Evolutionary conservation across 1,284 basidiomycete species (phyloP), one percentile per base, ranked within the genome.

Genomic region (Microbotryum lychnidis-dioicae): DNA sequence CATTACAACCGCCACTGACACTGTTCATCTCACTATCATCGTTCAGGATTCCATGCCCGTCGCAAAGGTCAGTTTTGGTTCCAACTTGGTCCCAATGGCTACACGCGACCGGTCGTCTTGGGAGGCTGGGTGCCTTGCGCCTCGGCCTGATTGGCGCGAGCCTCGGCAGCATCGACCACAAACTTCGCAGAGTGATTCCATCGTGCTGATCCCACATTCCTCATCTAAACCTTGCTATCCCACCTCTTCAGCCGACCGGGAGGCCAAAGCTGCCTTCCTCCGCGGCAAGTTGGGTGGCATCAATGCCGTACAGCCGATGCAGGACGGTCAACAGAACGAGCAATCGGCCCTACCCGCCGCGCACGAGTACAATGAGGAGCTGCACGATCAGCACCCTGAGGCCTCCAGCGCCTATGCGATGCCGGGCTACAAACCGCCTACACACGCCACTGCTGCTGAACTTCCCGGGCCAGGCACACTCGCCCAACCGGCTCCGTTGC

Each of bases 21-120:
- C 37, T 42, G 37, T 10, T 4, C 37, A 42, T 42, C 37, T 42
- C 37, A 42, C 16, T 42, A 12, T 42, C 16, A 42, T 16, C 16
- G 37, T 25, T 16, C 54, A 63, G 66, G 66, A 37, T 68, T 64
- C 46, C 66, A 68, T 59, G 66, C 66, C 8, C 61, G 66, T 20
- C 56, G 65, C 29, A 47, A 60, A 27, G 65, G 56, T 62, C 1
- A 33, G 25, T 50, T n/a, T 1, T 10, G 1, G 16, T 16, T 42
- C 18, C 37, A 42, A 31, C 31, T 7, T 31, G 31, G 31, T 42
- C 37, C 4, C 37, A 42, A 1, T 16, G 37, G 37, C 27, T 42
- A 3, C 16, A 18, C 37, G 14, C 37, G 37, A 42, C 16, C 14
- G 5, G 12, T 42, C 37, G 37, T 5, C 37, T 6, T 20, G 48